Evolutionary conservation across 2,329 filamentous ascomycete species (phyloP), one percentile per base, ranked within the genome.

Genomic region (Calonectria pseudoturangicola): DNA sequence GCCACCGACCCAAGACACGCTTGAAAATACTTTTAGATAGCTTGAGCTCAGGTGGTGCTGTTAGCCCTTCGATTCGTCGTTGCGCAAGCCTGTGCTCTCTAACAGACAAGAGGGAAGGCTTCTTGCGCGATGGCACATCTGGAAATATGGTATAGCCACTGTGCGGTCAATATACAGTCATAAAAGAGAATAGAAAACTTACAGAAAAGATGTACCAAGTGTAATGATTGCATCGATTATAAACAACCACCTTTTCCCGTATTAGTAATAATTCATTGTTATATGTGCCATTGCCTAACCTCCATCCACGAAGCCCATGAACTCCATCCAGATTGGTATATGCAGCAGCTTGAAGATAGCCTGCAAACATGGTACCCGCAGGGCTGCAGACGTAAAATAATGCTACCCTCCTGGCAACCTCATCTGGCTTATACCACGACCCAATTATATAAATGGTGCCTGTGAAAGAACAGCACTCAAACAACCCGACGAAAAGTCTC

Each of bases 201-300:
- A 66, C 72, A 89, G 81, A 4, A 90, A 72, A 0, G 88, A 88
- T 16, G 91, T 87, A 0, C 88, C 89, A 4, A 91, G 83, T 1
- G 88, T 90, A 77, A 91, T 90, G 28, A 90, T 83, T 1, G 88
- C 88, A 72, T 91, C 89, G n/a, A 92, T 89, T 13, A 92, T 87
- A 65, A 91, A 92, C 0, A 91, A 81, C 89, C 86, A 88, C n/a
- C 71, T 73, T n/a, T 2, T 2, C 1, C 12, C 1, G 4, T 21
- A 25, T 6, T 0, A 60, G 47, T 16, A 50, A 25, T 16, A 28
- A 47, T 4, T 1, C 2, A 6, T 21, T 10, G 3, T 13, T 12
- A 9, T 15, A 21, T 8, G 25, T 10, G 13, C 4, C 15, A 3
- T 3, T 36, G 2, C 9, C 68, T 66, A 15, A 60, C 68, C 76